phyloP scores from a whole-genome alignment of 768 basidiomycete genomes.

The Ramaria sp. region DNA sequence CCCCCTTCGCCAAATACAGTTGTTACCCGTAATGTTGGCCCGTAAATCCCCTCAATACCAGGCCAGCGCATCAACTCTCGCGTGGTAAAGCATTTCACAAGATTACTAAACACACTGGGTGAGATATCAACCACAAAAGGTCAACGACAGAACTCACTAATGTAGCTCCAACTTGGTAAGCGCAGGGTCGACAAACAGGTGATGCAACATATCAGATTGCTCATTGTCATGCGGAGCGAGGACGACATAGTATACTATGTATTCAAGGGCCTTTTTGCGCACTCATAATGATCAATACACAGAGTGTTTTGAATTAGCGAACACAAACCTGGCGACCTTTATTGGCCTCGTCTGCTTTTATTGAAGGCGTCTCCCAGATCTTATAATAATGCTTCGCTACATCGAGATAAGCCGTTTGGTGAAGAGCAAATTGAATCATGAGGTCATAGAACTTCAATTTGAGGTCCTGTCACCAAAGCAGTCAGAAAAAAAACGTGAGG shows the following conservation, averaged over 20 bases:
- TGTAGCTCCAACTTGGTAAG: slow-evolving; percentile 74
- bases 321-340: slow-evolving; percentile 55
- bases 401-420: slow-evolving; percentile 77
- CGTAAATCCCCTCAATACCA: slow-evolving; percentile 81
- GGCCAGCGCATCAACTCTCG: slow-evolving; percentile 96
- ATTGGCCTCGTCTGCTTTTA: slow-evolving; percentile 65
- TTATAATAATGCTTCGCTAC: slow-evolving; percentile 93
- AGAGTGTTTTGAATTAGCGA: neutral
- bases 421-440: slow-evolving; percentile 91
- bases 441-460: slow-evolving; percentile 94
- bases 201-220: slow-evolving; percentile 93
- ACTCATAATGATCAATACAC: slow-evolving; percentile 6
- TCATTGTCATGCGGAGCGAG: slow-evolving; percentile 94
- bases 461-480: slow-evolving; percentile 51
- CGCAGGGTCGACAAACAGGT: slow-evolving; percentile 69
- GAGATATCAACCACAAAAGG: neutral
- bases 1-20: slow-evolving; percentile 57
- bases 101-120: slow-evolving; percentile 45
- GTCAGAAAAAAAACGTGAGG: neutral
- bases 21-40: slow-evolving; percentile 68
- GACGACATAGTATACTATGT: slow-evolving; percentile 90
- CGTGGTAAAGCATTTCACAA: slow-evolving; percentile 89
- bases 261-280: slow-evolving; percentile 75
- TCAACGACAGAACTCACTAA: slow-evolving; percentile 40
- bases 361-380: slow-evolving; percentile 93